Evolutionary conservation across 305 asterid genomes (phyloP).

Genomic region (Fraxinus platypoda): DNA sequence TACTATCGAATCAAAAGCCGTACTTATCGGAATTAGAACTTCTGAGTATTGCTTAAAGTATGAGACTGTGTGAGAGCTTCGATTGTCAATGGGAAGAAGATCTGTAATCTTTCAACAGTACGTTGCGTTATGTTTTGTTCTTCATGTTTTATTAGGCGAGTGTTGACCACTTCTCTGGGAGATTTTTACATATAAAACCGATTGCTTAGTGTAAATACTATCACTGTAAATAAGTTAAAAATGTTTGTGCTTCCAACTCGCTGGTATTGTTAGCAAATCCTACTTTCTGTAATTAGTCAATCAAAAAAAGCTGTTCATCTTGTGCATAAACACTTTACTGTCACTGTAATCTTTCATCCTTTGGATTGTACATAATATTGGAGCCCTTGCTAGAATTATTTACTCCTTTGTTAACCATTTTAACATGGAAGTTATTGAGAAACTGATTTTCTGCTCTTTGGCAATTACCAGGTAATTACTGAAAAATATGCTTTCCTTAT

Average conservation of each 20-base stretch:
- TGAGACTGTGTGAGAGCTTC: conserved; percentile 11
- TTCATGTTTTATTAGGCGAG: conserved; percentile 24
- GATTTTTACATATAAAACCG: conserved; percentile 26
- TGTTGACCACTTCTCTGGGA: conserved; percentile 14
- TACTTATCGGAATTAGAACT: conserved; percentile 5
- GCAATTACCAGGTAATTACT: not conserved
- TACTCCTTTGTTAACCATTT: not conserved
- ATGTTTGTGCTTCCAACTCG: conserved; percentile 14
- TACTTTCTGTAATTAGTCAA: not conserved
- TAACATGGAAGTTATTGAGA: not conserved
- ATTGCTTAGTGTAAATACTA: conserved; percentile 29
- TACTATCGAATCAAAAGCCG: not conserved
- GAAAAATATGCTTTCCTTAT: not conserved
- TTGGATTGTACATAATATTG: not conserved
- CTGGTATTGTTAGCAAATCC: conserved; percentile 27
- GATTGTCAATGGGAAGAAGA: not conserved
- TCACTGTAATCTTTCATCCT: not conserved
- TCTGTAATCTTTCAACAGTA: not conserved
- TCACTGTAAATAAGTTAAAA: conserved; percentile 19
- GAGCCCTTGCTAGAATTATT: not conserved
- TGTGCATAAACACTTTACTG: not conserved
- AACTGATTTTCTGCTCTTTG: not conserved
- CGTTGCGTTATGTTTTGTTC: conserved; percentile 16
- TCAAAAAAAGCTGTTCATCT: not conserved
- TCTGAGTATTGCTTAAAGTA: conserved; percentile 15